Evolutionary conservation across 2,329 filamentous ascomycete genomes (phyloP).

Genomic region (Sporothrix euskadiensis): DNA sequence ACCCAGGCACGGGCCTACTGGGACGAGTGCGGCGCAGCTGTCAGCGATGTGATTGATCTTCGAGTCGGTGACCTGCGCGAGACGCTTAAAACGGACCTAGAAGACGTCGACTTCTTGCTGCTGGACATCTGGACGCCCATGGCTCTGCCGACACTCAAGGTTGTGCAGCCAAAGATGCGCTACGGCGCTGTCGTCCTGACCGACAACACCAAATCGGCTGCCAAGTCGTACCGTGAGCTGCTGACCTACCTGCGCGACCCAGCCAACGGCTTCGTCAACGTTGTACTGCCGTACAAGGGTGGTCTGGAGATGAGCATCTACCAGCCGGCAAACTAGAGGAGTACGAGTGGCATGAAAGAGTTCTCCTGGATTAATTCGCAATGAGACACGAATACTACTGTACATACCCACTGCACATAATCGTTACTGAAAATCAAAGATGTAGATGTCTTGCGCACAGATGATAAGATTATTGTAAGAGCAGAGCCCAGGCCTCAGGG

Average conservation of each 20-base stretch:
- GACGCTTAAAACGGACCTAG: constrained; percentile 51
- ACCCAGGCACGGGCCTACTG: constrained; percentile 54
- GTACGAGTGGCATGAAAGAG: too few species aligned
- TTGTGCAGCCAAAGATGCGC: constrained; percentile 39
- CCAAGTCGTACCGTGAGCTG: constrained; percentile 43
- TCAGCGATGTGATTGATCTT: constrained; percentile 55
- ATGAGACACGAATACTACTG: background rate
- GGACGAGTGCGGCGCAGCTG: constrained; percentile 50
- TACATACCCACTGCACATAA: background rate
- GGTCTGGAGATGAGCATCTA: constrained; percentile 36
- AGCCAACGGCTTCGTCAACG: constrained; percentile 44
- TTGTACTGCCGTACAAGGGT: constrained; percentile 33
- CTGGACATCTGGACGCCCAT: constrained; percentile 51
- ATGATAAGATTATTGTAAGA: background rate
- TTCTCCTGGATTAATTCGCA: background rate
- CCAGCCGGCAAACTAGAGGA: background rate
- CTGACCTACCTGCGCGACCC: constrained; percentile 44
- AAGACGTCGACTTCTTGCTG: constrained; percentile 57
- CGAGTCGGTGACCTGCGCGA: constrained; percentile 58
- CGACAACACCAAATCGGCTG: constrained; percentile 44
- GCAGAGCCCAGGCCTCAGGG: background rate
- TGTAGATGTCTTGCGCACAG: background rate
- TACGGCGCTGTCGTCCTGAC: constrained; percentile 45
- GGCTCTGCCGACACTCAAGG: constrained; percentile 42
- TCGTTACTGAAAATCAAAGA: background rate